Base-by-base conservation (phyloP, 2,329 filamentous ascomycete species). In the Paecilomyces niveus region DNA sequence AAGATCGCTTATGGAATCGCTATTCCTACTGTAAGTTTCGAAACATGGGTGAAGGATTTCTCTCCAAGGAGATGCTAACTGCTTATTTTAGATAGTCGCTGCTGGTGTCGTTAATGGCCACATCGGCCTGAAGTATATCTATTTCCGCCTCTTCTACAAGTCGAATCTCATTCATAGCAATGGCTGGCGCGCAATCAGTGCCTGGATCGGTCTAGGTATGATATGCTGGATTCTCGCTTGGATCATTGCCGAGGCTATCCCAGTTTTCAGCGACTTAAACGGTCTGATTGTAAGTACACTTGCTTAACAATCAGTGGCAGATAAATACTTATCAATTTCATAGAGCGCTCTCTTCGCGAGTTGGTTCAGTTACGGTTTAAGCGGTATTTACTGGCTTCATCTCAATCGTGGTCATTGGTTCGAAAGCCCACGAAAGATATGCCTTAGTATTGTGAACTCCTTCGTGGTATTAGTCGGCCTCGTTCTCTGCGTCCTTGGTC, bases 21-120 rank as follows among this genome's bases (percentile, higher is more conserved):
- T 1, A 80, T 87, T 2, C 87, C 86, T 5, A 89, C 88, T 2
- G 72, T 74, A 63, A 11, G 70, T 64, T 33, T 10, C 21, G 7
- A 29, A 29, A 7, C 1, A 29, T 29, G 4, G 26, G 7, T 29
- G 4, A 7, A 5, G 24, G 7, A 29, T 29, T 29, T 29, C 24
- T 26, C 5, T 29, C 26, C 26, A 29, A 29, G 7, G 26, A 29
- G 26, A 29, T 5, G 7, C 26, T 29, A 29, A 29, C 7, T 2
- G 26, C 26, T 29, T 29, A 29, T 35, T 57, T 11, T 39, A 73
- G 68, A 89, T 89, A 61, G 76, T 89, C 50, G 83, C 89, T 54
- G 85, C 86, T 0, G 88, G 87, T 55, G 85, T 89, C 6, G 85
- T 90, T 59, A 87, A 88, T 67, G 85, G 82, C 5, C 83, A 86